Evolutionary conservation across 208 protist genomes (phyloP).

Genomic region (Leishmania turanica): DNA sequence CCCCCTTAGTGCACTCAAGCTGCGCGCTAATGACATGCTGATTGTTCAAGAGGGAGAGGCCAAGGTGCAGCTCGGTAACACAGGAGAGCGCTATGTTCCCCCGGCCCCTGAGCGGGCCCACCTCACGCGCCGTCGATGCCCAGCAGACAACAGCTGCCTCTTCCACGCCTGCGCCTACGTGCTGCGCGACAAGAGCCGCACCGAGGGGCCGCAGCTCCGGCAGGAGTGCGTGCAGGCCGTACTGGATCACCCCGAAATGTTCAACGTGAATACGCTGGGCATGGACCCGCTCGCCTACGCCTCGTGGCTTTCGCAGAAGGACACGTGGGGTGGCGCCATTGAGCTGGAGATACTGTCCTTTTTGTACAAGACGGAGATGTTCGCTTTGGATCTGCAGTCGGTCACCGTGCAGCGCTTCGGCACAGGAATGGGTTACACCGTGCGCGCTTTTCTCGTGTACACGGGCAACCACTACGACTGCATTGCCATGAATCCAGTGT

Average conservation of each 20-base stretch:
- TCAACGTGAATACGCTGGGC: conserved; percentile 74
- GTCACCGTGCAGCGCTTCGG: conserved; percentile 81
- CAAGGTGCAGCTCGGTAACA: conserved; percentile 54
- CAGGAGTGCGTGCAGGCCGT: conserved; percentile 84
- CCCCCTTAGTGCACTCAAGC: conserved; percentile 32
- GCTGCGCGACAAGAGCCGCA: conserved; percentile 81
- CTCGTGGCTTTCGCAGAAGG: conserved; percentile 62
- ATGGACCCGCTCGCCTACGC: conserved; percentile 72
- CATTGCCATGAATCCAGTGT: conserved; percentile 84
- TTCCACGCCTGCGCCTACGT: conserved; percentile 95
- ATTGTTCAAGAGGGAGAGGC: conserved; percentile 85
- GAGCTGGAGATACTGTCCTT: conserved; percentile 91
- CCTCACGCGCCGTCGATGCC: conserved; percentile 88
- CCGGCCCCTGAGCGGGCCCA: conserved; percentile 67
- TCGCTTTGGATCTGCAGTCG: conserved; percentile 87
- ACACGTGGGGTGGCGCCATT: conserved; percentile 93
- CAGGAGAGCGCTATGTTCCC: conserved; percentile 76
- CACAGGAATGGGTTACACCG: conserved; percentile 75
- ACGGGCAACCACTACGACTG: conserved; percentile 95
- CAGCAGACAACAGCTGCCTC: conserved; percentile 95
- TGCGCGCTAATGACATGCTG: conserved; percentile 68
- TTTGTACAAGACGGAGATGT: conserved; percentile 90
- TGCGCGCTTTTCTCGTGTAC: conserved; percentile 91
- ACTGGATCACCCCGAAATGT: conserved; percentile 68
- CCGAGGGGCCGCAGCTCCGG: conserved; percentile 68